Evolutionary conservation across 1,139 yeast genomes (phyloP), one percentile per base, ranked within the genome.

Genomic region (Hyphopichia wangnamkhiaoensis): DNA sequence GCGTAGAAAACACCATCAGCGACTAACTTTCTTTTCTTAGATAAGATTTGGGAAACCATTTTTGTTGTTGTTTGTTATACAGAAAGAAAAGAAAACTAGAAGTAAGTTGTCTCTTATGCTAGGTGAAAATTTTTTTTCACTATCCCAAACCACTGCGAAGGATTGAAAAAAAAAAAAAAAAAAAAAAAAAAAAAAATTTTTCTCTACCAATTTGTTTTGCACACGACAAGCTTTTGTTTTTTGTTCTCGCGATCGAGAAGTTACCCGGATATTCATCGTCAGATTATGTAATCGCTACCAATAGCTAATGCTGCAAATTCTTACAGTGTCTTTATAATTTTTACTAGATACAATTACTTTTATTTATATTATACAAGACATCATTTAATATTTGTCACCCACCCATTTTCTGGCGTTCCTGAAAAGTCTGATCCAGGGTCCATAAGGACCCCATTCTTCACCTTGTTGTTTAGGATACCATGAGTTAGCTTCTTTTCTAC

Each of bases 1-100:
- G 99, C 99, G 95, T 85, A 93, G 84, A 93, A 89, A 68, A 93
- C 99, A 88, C 99, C 99, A 82, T 93, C 99, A 76, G 97, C 97
- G 75, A 91, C 97, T 65, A 84, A 79, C 84, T 84, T 84, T 83
- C 90, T 84, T 73, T 82, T 83, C 78, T 84, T 84, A 68, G 91
- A 84, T 68, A 84, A 81, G 69, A 80, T 76, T 66, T 81, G 78
- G 63, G 65, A 55, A 56, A 62, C 68, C 69, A 63, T 63, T 56
- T 48, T 59, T 41, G 26, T 30, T 43, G 35, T 42, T 37, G 35
- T 35, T 38, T 35, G 35, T 38, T 42, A 23, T 34, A 21, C n/a
- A 40, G 34, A 36, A 37, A 30, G 23, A 36, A 37, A 38, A 33
- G 7, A 15, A 25, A 15, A 27, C 8, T 14, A 27, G 17, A 27